Evolutionary conservation across 2,329 filamentous ascomycete species (phyloP), one percentile per base, ranked within the genome.

Genomic region (Penicillium sp.): DNA sequence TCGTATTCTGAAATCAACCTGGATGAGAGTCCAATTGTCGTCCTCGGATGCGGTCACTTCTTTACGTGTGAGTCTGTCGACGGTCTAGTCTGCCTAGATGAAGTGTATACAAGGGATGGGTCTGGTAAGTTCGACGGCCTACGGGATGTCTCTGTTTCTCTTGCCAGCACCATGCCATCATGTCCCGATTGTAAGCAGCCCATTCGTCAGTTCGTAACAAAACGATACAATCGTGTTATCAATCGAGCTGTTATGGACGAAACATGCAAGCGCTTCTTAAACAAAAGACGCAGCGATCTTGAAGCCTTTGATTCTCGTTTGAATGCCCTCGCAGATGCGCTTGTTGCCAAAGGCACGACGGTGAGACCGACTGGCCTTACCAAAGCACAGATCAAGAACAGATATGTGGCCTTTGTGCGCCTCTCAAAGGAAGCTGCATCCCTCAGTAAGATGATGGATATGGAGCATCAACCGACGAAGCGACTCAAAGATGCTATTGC

Each of bases 11-110:
- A 60, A 33, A 62, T 62, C 23, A 51, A 52, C 12, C 55, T 62
- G n/a, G 31, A 62, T 29, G 54, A 62, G 19, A 62, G 9, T 49
- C 60, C 45, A 8, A 58, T 57, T 7, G 29, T 62, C 17, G 25
- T 56, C 6, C 55, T 58, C 45, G 45, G 57, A 43, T 62, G 51
- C n/a, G 57, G 55, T 2, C 48, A 62, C 41, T 58, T 62, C 48
- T 62, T 62, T 19, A 62, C 60, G 0, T 56, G 33, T 56, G 57
- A 62, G 19, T 60, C 57, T 4, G 48, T 62, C 29, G 57, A 62
- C 56, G 51, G 57, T 21, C 2, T 57, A 13, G 57, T 60, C 47
- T 47, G 57, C 25, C 48, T 62, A n/a, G 50, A 62, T 50, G 25
- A 56, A 29, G 51, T 57, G 10, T 62, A 62, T 21, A 60, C 54